Conservation (phyloP, 768 basidiomycete genomes). For the Omphalotus guepiniiformis region DNA sequence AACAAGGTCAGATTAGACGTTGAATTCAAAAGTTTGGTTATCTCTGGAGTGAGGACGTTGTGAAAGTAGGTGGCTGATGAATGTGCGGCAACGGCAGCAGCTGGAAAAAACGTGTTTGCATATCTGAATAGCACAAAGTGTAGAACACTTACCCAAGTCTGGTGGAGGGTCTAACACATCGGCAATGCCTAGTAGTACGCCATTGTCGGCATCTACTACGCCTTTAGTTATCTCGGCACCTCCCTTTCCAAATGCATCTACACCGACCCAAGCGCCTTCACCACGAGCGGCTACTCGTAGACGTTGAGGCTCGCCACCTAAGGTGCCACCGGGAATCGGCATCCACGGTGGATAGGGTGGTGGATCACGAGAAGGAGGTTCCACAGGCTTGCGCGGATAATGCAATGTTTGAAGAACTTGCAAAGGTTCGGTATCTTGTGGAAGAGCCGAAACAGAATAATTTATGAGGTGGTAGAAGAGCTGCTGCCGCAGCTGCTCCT, state of each 20-base stretch:
- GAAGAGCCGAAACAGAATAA: conserved; percentile 53
- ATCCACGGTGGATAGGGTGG: conserved; percentile 84
- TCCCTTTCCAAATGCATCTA: conserved; percentile 74
- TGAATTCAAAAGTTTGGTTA: conserved; percentile 52
- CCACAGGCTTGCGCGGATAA: conserved; percentile 58
- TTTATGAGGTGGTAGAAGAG: conserved; percentile 94
- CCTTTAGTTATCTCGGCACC: conserved; percentile 65
- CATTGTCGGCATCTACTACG: conserved; percentile 61
- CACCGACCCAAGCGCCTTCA: conserved; percentile 54
- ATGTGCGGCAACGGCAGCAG: conserved; percentile 53
- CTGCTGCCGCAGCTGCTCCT: conserved; percentile 82
- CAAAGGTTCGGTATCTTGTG: conserved; percentile 31
- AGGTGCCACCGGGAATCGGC: conserved; percentile 74
- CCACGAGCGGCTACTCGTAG: conserved; percentile 58
- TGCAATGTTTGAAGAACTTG: conserved; percentile 58
- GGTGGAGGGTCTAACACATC: conserved; percentile 72
- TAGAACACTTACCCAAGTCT: conserved; percentile 56
- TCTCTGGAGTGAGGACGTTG: conserved; percentile 62
- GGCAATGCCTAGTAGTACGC: conserved; percentile 70
- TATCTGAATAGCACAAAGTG: conserved; percentile 8
- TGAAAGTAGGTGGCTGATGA: conserved; percentile 68
- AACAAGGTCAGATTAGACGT: conserved; percentile 83
- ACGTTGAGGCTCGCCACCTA: conserved; percentile 80
- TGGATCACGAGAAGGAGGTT: conserved; percentile 61
- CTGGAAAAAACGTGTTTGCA: conserved; percentile 31